Base-by-base conservation (phyloP, 2,329 filamentous ascomycete genomes). In the Colletotrichum coccodes region DNA sequence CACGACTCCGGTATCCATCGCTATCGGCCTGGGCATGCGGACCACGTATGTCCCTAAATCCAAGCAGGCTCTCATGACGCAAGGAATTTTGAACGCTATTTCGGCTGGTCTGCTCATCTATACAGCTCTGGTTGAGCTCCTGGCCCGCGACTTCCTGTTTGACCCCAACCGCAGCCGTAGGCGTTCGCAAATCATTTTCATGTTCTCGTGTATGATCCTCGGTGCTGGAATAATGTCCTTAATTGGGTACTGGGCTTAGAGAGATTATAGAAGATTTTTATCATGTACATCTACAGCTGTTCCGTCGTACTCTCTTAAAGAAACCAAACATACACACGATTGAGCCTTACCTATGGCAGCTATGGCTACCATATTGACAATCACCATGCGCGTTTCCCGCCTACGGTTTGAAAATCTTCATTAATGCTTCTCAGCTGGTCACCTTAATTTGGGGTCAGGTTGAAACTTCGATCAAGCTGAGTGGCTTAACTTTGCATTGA, bases 11-110 rank as follows among this genome's bases (percentile, higher is more conserved):
- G 81, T 92, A 26, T 91, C 91, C 14, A 91, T 93, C 75, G 91
- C 91, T 1, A 88, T 94, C 60, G 91, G 91, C 2, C 83, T 94
- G 8, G 84, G 89, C 18, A 85, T 91, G 18, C 90, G 92, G 74
- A 88, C 87, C 7, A 79, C 92, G 8, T 94, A 94, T 77, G 89
- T 89, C 72, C 91, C 91, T 3, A 83, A 85, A 57, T 91, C 89
- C n/a, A 85, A 90, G 61, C 83, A 87, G 0, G 91, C 91, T 1
- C 80, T 94, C 30, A 82, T 93, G 26, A 87, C 92, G 76, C 91
- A 93, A n/a, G 91, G 91, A 2, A 86, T 91, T 74, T 93, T 92
- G 82, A 94, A 94, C 76, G 90, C 90, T 26, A 89, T 94, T 62
- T 92, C 89, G 28, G 89, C 89, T 60, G 91, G 91, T 1, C 80